Evolutionary conservation across 257 asterid species (phyloP).

Genomic region (Gynochthodes officinalis): DNA sequence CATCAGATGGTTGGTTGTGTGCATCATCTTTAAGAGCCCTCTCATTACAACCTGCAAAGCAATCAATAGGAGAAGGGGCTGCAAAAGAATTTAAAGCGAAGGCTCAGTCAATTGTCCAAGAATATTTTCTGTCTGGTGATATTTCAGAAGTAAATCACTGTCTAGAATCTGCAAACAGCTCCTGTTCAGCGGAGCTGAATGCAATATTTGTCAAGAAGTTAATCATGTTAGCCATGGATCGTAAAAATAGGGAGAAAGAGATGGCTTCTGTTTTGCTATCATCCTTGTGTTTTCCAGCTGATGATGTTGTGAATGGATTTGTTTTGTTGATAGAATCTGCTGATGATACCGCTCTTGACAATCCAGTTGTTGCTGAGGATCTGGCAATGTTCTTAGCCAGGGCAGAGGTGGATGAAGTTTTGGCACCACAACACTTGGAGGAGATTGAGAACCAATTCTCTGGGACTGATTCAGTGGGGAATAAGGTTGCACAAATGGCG

Average conservation of each 20-base stretch:
- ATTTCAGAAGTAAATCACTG: conserved; percentile 70
- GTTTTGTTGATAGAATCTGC: conserved; percentile 73
- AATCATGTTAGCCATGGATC: conserved; percentile 84
- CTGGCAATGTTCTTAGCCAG: conserved; percentile 80
- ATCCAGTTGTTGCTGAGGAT: conserved; percentile 75
- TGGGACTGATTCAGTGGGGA: conserved; percentile 52
- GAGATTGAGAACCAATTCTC: conserved; percentile 65
- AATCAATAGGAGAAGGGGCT: conserved; percentile 44
- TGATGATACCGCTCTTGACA: conserved; percentile 83
- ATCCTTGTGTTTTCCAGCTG: conserved; percentile 76
- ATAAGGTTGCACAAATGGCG: conserved; percentile 60
- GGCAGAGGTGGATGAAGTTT: conserved; percentile 81
- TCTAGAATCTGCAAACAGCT: conserved; percentile 57
- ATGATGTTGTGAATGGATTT: conserved; percentile 74
- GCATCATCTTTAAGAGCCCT: conserved; percentile 70
- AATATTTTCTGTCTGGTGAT: conserved; percentile 82
- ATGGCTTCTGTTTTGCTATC: conserved; percentile 89
- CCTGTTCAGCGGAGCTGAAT: conserved; percentile 48
- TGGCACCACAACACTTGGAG: conserved; percentile 79
- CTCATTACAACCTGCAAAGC: conserved; percentile 41
- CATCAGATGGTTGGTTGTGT: conserved; percentile 93
- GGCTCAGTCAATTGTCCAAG: conserved; percentile 60
- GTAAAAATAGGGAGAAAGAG: conserved; percentile 86
- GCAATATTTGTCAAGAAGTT: conserved; percentile 75
- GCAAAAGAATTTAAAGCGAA: conserved; percentile 64